These are phyloP conservation scores for Tylopilus sp. DNA, from an alignment of 768 basidiomycete genomes.

Conservation along the genomic window DNA sequence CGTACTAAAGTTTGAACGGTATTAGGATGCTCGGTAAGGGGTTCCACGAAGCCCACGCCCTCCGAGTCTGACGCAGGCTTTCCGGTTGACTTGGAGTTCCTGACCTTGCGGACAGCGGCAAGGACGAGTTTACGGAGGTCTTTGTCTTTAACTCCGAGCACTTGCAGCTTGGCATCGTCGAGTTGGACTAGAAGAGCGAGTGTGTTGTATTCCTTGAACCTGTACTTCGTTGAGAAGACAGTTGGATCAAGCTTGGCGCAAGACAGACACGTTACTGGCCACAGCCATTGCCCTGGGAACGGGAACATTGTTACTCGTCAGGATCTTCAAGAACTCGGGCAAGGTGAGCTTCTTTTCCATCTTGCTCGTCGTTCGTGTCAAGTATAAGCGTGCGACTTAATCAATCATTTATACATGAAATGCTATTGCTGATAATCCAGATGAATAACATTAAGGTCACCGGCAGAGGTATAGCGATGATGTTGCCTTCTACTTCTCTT, in stretches of 20 bases:
- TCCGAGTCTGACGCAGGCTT: conserved; percentile 20
- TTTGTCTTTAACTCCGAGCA: conserved; percentile 58
- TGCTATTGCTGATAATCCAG: conserved; percentile 4
- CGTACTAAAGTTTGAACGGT: conserved; percentile 34
- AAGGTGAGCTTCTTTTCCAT: conserved; percentile 50
- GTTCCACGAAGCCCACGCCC: neutral
- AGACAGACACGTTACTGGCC: conserved; percentile 63
- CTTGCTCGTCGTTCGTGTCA: neutral
- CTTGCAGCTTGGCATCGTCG: conserved; percentile 55
- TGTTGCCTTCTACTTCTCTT: conserved; percentile 10
- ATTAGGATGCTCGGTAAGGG: conserved; percentile 9
- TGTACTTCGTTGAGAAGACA: conserved; percentile 30
- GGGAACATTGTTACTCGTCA: conserved; percentile 55
- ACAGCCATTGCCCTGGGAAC: conserved; percentile 66
- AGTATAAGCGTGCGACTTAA: neutral
- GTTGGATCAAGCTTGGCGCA: neutral
- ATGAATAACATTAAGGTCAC: neutral
- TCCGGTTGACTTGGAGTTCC: conserved; percentile 38
- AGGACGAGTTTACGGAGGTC: conserved; percentile 61
- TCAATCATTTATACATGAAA: neutral
- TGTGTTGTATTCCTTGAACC: conserved; percentile 71
- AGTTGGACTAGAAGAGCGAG: conserved; percentile 53
- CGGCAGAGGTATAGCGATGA: conserved; percentile 22
- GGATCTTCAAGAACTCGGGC: conserved; percentile 62
- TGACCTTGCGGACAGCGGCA: conserved; percentile 58